Conservation (phyloP, 1,284 basidiomycete species). For the Ceratobasidium sp. region DNA sequence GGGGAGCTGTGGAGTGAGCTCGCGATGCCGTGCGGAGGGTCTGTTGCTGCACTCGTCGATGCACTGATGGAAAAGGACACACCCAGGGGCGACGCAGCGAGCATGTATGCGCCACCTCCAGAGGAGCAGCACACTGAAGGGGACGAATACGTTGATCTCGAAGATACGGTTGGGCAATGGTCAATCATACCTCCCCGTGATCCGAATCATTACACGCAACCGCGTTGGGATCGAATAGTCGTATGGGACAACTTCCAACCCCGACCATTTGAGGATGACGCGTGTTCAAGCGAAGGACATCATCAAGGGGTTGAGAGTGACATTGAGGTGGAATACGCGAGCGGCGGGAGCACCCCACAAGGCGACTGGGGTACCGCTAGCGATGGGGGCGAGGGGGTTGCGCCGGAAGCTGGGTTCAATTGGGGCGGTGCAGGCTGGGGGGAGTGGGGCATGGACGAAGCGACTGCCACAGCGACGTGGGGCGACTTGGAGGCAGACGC, state of each 20-base stretch:
- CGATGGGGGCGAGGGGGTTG: not conserved
- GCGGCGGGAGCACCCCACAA: not conserved
- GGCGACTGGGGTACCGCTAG: not conserved
- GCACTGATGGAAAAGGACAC: slow-evolving; percentile 28
- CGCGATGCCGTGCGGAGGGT: slow-evolving; percentile 40
- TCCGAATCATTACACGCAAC: slow-evolving; percentile 30
- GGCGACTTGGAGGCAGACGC: slow-evolving; percentile 1
- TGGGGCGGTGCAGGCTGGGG: slow-evolving; percentile 29
- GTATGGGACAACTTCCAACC: slow-evolving; percentile 14
- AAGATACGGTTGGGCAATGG: slow-evolving; percentile 38
- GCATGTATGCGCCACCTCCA: not conserved
- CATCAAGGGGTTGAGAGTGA: not conserved
- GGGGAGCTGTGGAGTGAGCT: slow-evolving; percentile 38
- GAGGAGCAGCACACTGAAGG: not conserved
- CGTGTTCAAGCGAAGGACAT: not conserved
- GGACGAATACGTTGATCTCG: not conserved
- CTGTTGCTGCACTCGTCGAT: slow-evolving; percentile 23
- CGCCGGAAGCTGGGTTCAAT: not conserved
- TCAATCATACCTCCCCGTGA: slow-evolving; percentile 29
- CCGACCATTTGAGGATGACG: slow-evolving; percentile 4
- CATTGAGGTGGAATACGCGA: slow-evolving; percentile 23
- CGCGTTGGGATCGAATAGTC: slow-evolving; percentile 30
- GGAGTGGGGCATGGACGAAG: not conserved
- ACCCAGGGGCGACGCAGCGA: not conserved
- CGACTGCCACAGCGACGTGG: not conserved